Evolutionary conservation across 1,284 basidiomycete genomes (phyloP), one percentile per base, ranked within the genome.

Genomic region (Gomphus bonarii): DNA sequence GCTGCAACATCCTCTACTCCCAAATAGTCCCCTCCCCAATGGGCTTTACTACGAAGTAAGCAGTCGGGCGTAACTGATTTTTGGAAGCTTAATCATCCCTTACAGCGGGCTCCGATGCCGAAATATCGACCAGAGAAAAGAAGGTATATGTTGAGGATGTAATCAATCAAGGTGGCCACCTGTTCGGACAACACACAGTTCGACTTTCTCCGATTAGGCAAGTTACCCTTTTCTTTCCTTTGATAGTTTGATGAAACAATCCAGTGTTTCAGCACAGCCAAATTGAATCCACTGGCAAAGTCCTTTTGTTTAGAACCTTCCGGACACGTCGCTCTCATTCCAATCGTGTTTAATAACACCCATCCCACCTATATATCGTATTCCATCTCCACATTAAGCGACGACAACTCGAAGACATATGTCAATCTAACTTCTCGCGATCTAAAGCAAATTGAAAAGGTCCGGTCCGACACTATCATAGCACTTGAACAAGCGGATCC

Each of bases 271-370:
- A 74, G 88, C 66, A 94, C 91, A 1, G 92, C 90, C 14, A 82
- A 84, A 47, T 73, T 95, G 18, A 91, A 92, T 61, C 88, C 89
- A 5, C 74, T 82, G 57, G 72, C 69, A 20, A 72, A 79, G 54
- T 80, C 81, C 14, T 90, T 84, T 69, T 95, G 91, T 64, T 71
- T 94, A 16, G 73, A 82, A 0, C 68, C 80, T 2, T 72, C 80
- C 5, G 72, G 73, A 9, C 75, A 77, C 51, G 73, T 74, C 43
- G 77, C 87, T 48, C 75, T 89, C 51, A 71, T 95, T 49, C 91
- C 92, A 1, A 72, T 95, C 33, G 73, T 97, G 30, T 80, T 97
- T 68, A 97, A 97, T 75, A 95, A 97, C 70, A 94, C 94, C 2
- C 76, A 77, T n/a, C 84, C 91, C 0, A 75, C 78, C 12, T 75